Base-by-base conservation (phyloP, 768 basidiomycete genomes). In the Clavulina sp. region DNA sequence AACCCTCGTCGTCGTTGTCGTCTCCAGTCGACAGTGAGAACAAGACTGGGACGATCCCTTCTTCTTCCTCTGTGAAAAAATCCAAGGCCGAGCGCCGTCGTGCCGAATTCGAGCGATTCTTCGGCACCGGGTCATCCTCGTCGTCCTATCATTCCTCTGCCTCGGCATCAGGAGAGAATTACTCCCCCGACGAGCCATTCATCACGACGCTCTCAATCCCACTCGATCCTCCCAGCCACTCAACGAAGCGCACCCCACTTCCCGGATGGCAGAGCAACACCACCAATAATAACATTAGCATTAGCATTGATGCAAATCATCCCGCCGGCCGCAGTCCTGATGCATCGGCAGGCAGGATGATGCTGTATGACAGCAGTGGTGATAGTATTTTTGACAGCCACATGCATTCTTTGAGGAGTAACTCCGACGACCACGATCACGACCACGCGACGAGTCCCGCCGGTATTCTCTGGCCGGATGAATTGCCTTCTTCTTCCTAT, bases 401-500 rank as follows among this genome's bases (percentile, higher is more conserved):
- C n/a, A n/a, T n/a, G n/a, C n/a, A n/a, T n/a, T n/a, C n/a, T n/a
- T n/a, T n/a, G n/a, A n/a, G n/a, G n/a, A n/a, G n/a, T n/a, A n/a
- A n/a, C n/a, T n/a, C n/a, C n/a, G n/a, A n/a, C 34, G 50, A 3
- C 28, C 49, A 23, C 49, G 33, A 1, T 19, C 38, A 13, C 52
- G 36, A 6, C n/a, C 50, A 13, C 46, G 32, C 44, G 16, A 29
- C 21, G 1, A 29, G n/a, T 33, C 28, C n/a, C 40, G 31, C 26
- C 47, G 43, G 18, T 7, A 38, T 19, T 38, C 7, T 19, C 34
- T 38, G 19, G 7, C 75, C n/a, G n/a, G n/a, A n/a, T 88, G 41
- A 72, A 82, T 47, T 71, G 87, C 26, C 83, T 84, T 50, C 74
- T 88, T 53, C 80, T 79, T 0, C 79, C 83, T 6, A 76, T 77